A percentile compares a stretch with the other conserved stretches of the same genome.
Evolutionary conservation across 2,329 filamentous ascomycete genomes (phyloP).

Genomic region (Penicillium sp.): DNA sequence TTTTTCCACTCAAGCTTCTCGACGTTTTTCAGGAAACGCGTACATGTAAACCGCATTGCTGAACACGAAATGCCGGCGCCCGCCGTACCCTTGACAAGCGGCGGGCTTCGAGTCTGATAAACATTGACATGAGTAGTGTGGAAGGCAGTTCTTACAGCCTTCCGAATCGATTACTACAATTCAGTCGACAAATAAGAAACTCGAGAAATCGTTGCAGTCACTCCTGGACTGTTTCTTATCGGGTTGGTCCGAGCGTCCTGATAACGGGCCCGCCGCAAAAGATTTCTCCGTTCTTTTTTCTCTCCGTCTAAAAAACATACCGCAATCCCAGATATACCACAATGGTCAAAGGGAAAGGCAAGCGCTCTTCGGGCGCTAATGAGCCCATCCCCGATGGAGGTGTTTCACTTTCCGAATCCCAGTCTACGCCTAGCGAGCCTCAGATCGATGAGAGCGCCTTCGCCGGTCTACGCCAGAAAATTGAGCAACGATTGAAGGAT

Average conservation of each 20-base stretch:
- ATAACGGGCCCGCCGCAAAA: constrained; percentile 27
- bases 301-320: constrained; percentile 18
- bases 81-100: constrained; percentile 21
- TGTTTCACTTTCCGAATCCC: constrained; percentile 19
- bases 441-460: constrained; percentile 41
- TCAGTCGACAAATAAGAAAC: constrained; percentile 5
- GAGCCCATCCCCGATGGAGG: constrained; percentile 14
- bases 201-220: constrained; percentile 13
- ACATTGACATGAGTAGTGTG: background rate
- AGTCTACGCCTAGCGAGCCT: constrained; percentile 28
- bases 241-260: constrained; percentile 25
- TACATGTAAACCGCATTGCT: constrained; percentile 43
- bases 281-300: constrained; percentile 29
- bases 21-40: constrained; percentile 8
- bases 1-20: constrained; percentile 1
- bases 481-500: constrained; percentile 42
- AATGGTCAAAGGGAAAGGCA: constrained; percentile 44
- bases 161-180: background rate
- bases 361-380: constrained; percentile 31
- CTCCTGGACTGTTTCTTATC: constrained; percentile 22
- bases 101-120: constrained; percentile 14
- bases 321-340: constrained; percentile 14
- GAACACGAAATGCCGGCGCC: constrained; percentile 16
- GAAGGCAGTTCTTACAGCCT: background rate
- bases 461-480: constrained; percentile 43